A percentile compares a stretch with the other conserved stretches of the same genome.
Evolutionary conservation across 306 rosid genomes (phyloP).

Genomic region (Inga leiocalycina): DNA sequence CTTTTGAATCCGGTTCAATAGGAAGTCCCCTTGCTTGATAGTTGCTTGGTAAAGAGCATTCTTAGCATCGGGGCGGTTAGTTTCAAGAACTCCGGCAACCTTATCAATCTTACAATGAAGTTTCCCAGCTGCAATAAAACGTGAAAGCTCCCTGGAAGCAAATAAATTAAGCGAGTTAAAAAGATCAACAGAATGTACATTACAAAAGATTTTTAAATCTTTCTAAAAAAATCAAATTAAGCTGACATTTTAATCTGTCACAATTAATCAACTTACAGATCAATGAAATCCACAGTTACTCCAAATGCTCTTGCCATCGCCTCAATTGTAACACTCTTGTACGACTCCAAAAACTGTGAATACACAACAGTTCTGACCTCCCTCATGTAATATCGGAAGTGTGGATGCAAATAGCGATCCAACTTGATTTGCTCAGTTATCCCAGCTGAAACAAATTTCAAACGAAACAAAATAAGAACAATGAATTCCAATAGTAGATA

Average conservation of each 20-base stretch:
- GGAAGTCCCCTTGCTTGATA: constrained; percentile 95
- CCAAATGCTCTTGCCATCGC: constrained; percentile 99
- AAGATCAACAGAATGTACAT: background rate
- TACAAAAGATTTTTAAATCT: background rate
- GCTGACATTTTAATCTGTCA: constrained; percentile 4
- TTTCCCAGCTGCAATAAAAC: constrained; percentile 97
- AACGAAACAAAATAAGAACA: constrained; percentile 27
- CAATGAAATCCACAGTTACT: constrained; percentile 88
- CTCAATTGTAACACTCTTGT: constrained; percentile 93
- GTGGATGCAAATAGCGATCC: constrained; percentile 92
- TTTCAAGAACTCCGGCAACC: constrained; percentile 95
- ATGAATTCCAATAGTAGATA: constrained; percentile 9
- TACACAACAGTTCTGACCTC: constrained; percentile 88
- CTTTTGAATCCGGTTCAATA: constrained; percentile 90
- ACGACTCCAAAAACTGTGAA: constrained; percentile 95
- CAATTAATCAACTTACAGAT: constrained; percentile 62
- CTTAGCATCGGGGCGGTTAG: constrained; percentile 93
- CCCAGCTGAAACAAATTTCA: constrained; percentile 65
- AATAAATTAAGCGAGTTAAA: constrained; percentile 14
- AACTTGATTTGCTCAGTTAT: constrained; percentile 83
- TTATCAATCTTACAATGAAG: constrained; percentile 98
- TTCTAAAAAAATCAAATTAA: background rate
- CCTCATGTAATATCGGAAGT: constrained; percentile 96
- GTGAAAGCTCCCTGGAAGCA: constrained; percentile 86
- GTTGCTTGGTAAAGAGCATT: constrained; percentile 96